These are phyloP conservation scores for Ceratocystis eucalypticola DNA, from an alignment of 2,329 filamentous ascomycete species.

Conservation along the genomic window DNA sequence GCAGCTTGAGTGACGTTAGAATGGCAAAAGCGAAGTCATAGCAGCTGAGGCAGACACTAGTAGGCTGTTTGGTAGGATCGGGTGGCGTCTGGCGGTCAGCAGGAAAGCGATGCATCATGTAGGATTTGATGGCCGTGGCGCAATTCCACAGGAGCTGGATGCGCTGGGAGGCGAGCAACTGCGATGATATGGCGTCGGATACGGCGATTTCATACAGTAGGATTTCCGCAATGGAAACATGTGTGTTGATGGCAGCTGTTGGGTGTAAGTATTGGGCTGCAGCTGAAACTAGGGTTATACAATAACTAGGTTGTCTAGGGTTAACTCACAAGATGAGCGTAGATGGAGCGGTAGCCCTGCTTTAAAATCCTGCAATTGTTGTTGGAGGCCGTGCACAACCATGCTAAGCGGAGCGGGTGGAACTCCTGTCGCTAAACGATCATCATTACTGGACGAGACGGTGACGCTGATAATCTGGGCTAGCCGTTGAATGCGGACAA, in stretches of 20 bases:
- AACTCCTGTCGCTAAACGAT: conserved; percentile 12
- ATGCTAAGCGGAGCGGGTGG: conserved; percentile 28
- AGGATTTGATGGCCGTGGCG: conserved; percentile 29
- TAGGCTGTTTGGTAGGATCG: conserved; percentile 27
- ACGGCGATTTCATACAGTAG: conserved; percentile 36
- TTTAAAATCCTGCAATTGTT: conserved; percentile 32
- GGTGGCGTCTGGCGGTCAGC: conserved; percentile 15
- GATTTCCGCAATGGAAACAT: conserved; percentile 34
- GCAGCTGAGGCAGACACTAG: conserved; percentile 32
- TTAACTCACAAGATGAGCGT: conserved; percentile 26
- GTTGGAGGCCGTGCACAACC: conserved; percentile 33
- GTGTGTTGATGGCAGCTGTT: conserved; percentile 30
- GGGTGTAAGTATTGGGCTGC: neutral
- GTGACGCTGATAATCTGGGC: conserved; percentile 34
- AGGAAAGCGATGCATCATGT: conserved; percentile 29
- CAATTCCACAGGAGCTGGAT: conserved; percentile 36
- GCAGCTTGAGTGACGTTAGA: conserved; percentile 35
- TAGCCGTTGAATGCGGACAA: conserved; percentile 36
- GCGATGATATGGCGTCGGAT: conserved; percentile 28
- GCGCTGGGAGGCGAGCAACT: conserved; percentile 27
- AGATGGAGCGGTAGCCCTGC: conserved; percentile 28
- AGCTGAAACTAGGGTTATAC: neutral
- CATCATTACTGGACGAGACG: conserved; percentile 25
- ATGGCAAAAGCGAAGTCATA: conserved; percentile 37
- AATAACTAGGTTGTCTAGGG: neutral